Evolutionary conservation across 305 asterid species (phyloP), one percentile per base, ranked within the genome.

Genomic region (Ilex paraguariensis): DNA sequence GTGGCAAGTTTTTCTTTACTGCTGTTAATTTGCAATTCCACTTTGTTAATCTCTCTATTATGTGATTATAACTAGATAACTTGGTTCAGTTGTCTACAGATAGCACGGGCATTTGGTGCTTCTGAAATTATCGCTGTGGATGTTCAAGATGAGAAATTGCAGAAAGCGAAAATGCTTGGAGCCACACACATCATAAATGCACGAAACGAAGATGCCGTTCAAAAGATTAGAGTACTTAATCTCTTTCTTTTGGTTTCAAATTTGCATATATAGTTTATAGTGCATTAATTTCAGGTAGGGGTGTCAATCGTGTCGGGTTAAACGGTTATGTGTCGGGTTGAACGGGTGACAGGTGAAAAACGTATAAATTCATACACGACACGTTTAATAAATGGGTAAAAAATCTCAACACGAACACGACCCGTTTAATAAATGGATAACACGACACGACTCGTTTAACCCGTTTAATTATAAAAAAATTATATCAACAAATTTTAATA

Each of bases 21-120:
- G 50, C 62, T 58, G 10, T 28, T 55, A 59, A n/a, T 50, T 72
- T 57, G 56, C 61, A 10, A 57, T 28, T 13, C 56, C 48, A 60
- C 51, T 31, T 55, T 33, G 59, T 54, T 57, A 57, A 53, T 42
- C 55, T 36, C 39, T 65, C 52, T 56, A 64, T 66, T 65, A 68
- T 59, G 42, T 46, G 68, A 59, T 59, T 65, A 66, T 85, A 48
- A 80, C 76, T 70, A 57, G 40, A 68, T 68, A 71, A 72, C 13
- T n/a, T 33, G 42, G 31, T 71, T 69, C 90, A 92, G 97, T 80
- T 89, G 97, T 76, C 81, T 92, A 84, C 98, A 92, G 86, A 87
- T 92, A 74, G 97, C 98, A 62, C 81, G 83, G 73, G 98, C 97
- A 69, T 92, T 90, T 79, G 98, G 98, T 67, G 97, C 97, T 33